Conservation (phyloP, 1,139 yeast species). For the Candida labiduridarum region DNA sequence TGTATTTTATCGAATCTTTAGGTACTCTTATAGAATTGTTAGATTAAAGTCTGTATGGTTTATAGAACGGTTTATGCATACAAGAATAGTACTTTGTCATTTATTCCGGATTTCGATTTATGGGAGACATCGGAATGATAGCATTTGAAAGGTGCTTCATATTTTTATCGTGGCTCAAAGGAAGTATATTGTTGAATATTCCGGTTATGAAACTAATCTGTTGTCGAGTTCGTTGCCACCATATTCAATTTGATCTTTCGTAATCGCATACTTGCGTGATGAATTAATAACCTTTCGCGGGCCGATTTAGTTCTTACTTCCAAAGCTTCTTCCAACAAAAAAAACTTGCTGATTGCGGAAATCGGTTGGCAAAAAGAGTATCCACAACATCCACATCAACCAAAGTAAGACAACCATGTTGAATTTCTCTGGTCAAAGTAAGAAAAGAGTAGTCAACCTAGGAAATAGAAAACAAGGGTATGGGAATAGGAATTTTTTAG, state of each 20-base stretch:
- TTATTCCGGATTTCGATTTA: too few species aligned
- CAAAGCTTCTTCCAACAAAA: neutral
- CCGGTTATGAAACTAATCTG: neutral
- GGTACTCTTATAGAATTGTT: constrained; percentile 27
- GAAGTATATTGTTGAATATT: neutral
- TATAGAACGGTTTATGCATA: neutral
- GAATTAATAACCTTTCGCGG: neutral
- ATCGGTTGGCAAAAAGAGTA: neutral
- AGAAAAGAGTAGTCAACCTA: constrained; percentile 69
- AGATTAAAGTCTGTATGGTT: constrained; percentile 8
- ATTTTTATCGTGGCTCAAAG: too few species aligned
- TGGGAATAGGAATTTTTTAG: constrained; percentile 35
- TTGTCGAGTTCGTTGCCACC: neutral
- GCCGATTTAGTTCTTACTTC: constrained; percentile 2
- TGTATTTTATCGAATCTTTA: constrained; percentile 32
- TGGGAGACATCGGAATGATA: too few species aligned
- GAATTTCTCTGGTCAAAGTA: constrained; percentile 68
- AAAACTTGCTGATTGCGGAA: neutral
- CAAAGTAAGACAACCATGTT: constrained; percentile 28
- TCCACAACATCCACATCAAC: neutral
- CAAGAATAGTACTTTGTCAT: neutral
- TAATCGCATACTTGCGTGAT: neutral
- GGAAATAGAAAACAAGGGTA: constrained; percentile 53
- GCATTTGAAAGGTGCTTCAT: too few species aligned
- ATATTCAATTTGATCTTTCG: neutral